Evolutionary conservation across 2,329 filamentous ascomycete species (phyloP).

Genomic region (Scedosporium aurantiacum): DNA sequence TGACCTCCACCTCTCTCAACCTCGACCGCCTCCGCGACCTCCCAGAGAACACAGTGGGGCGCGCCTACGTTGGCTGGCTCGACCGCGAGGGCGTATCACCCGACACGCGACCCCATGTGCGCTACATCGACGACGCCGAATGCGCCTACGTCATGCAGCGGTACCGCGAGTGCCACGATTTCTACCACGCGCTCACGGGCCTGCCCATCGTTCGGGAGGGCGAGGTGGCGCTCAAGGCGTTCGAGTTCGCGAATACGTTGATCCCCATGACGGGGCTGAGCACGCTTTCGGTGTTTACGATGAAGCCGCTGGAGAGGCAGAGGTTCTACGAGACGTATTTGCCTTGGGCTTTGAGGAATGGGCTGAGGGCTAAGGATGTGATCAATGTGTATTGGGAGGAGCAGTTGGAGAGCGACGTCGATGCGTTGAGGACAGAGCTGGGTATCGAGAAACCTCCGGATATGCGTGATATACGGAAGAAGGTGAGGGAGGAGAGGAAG

Average conservation of each 20-base stretch:
- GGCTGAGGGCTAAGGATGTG: slow-evolving; percentile 62
- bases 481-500: slow-evolving; percentile 58
- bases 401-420: slow-evolving; percentile 72
- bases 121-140: slow-evolving; percentile 89
- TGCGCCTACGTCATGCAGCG: slow-evolving; percentile 98
- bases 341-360: slow-evolving; percentile 85
- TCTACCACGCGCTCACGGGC: slow-evolving; percentile 90
- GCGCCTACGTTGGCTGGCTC: slow-evolving; percentile 80
- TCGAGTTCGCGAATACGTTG: slow-evolving; percentile 91
- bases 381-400: slow-evolving; percentile 99
- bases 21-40: slow-evolving; percentile 61
- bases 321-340: slow-evolving; percentile 67
- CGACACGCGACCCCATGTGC: slow-evolving; percentile 71
- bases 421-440: slow-evolving; percentile 60
- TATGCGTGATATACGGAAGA: slow-evolving; percentile 63
- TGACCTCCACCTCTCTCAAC: slow-evolving; percentile 62
- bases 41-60: slow-evolving; percentile 64
- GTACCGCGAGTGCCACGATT: slow-evolving; percentile 94
- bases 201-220: slow-evolving; percentile 88
- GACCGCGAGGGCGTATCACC: slow-evolving; percentile 88
- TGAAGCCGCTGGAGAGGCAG: slow-evolving; percentile 69
- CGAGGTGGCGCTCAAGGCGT: slow-evolving; percentile 93
- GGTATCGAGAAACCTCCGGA: slow-evolving; percentile 85
- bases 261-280: slow-evolving; percentile 91
- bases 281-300: slow-evolving; percentile 72